Conservation (phyloP, 805 yeast genomes). For the Hanseniaspora nectarophila region DNA sequence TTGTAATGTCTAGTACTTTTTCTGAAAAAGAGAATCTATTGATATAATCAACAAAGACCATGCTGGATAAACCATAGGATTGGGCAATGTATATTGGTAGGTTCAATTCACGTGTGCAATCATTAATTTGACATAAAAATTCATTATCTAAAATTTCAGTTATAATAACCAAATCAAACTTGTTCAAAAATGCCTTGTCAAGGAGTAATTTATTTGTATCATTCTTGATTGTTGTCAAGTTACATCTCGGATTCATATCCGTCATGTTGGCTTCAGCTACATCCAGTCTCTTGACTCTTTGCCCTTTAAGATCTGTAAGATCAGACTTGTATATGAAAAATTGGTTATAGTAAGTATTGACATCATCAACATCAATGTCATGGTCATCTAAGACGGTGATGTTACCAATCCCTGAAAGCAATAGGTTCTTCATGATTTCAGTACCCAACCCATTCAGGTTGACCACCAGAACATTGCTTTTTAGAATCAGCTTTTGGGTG, state of each 20-base stretch:
- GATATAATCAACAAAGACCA: conserved; percentile 66
- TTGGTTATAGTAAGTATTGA: conserved; percentile 34
- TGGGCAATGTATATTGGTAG: conserved; percentile 61
- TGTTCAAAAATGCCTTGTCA: conserved; percentile 12
- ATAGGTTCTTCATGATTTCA: conserved; percentile 73
- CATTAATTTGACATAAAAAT: conserved; percentile 41
- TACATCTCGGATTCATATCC: conserved; percentile 73
- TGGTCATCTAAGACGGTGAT: conserved; percentile 57
- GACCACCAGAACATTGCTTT: conserved; percentile 57
- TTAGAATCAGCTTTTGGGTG: conserved; percentile 67
- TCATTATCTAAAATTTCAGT: conserved; percentile 42
- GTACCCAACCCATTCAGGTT: conserved; percentile 68
- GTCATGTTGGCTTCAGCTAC: conserved; percentile 45
- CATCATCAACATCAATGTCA: conserved; percentile 47
- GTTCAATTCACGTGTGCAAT: conserved; percentile 40
- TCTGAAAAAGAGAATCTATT: conserved; percentile 46
- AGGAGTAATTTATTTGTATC: conserved; percentile 23
- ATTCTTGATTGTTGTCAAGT: conserved; percentile 33
- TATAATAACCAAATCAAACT: conserved; percentile 60
- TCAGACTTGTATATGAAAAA: conserved; percentile 52
- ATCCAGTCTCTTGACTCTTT: conserved; percentile 34
- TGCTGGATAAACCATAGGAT: conserved; percentile 72
- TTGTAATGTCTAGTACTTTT: conserved; percentile 34
- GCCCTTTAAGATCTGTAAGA: conserved; percentile 34
- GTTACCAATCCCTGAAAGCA: conserved; percentile 77